These are phyloP conservation scores for Cyclaneusma minus DNA, from an alignment of 2,329 filamentous ascomycete genomes.

Conservation along the genomic window DNA sequence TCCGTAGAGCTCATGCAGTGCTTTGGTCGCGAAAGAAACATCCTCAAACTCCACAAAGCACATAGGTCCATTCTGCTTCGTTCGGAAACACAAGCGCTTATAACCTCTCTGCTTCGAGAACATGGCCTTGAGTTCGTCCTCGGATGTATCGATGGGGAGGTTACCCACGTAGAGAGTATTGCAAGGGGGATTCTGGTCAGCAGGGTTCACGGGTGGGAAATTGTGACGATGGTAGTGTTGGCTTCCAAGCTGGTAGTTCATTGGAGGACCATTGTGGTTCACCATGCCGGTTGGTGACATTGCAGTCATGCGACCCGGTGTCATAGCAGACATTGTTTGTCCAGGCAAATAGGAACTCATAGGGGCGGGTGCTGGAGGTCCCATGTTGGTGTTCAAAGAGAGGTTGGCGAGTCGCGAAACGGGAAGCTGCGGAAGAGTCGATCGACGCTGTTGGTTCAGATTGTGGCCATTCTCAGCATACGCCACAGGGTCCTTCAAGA, in stretches of 20 bases:
- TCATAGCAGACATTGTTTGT: constrained; percentile 15
- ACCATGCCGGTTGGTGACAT: constrained; percentile 42
- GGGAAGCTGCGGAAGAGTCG: constrained; percentile 58
- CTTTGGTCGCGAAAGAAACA: constrained; percentile 78
- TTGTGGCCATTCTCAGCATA: constrained; percentile 57
- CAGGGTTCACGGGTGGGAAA: constrained; percentile 79
- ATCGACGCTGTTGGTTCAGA: constrained; percentile 39
- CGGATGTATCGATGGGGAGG: constrained; percentile 77
- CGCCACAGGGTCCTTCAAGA: constrained; percentile 57
- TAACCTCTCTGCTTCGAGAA: constrained; percentile 92
- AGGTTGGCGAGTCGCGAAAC: constrained; percentile 53
- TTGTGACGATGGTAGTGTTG: constrained; percentile 46
- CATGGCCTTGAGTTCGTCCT: constrained; percentile 86
- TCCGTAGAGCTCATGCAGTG: constrained; percentile 79
- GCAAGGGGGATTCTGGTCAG: constrained; percentile 92
- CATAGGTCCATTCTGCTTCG: constrained; percentile 93
- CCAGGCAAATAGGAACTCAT: constrained; percentile 11
- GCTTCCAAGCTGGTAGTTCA: constrained; percentile 37
- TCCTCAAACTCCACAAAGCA: constrained; percentile 99
- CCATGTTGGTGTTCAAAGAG: constrained; percentile 48
- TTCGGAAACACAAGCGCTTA: constrained; percentile 86
- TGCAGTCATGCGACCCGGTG: constrained; percentile 23
- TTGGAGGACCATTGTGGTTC: constrained; percentile 24
- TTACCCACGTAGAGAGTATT: constrained; percentile 99
- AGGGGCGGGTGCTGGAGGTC: constrained; percentile 6